Percentiles rank a stretch among this genome's conserved stretches.
Evolutionary conservation across 495 filamentous ascomycete genomes (phyloP).

Genomic region (Neurospora cerealis): DNA sequence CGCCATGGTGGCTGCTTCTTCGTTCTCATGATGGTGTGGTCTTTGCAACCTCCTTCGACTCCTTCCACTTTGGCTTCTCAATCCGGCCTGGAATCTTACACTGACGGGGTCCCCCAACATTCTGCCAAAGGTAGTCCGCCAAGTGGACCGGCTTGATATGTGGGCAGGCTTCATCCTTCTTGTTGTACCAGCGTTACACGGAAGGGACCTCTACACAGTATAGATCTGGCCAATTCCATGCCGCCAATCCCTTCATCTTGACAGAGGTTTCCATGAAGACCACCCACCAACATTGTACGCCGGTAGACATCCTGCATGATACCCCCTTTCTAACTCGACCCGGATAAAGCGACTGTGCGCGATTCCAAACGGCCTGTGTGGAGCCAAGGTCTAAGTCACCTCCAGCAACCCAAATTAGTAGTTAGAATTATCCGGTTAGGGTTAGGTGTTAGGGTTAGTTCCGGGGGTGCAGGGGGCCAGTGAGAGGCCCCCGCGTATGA

Average conservation of each 20-base stretch:
- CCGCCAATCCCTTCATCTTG: background rate
- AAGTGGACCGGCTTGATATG: background rate
- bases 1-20: background rate
- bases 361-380: too few species aligned
- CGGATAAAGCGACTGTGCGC: too few species aligned
- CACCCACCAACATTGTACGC: background rate
- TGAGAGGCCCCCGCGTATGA: too few species aligned
- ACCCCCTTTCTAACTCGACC: background rate
- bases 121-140: background rate
- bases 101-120: background rate
- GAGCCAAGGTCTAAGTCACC: too few species aligned
- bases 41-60: background rate
- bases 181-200: background rate
- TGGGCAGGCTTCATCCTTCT: background rate
- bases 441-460: too few species aligned
- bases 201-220: background rate
- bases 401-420: too few species aligned
- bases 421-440: too few species aligned
- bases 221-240: background rate
- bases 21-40: background rate
- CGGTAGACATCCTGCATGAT: background rate
- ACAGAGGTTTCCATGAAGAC: background rate
- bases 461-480: too few species aligned
- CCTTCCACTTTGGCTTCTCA: background rate
- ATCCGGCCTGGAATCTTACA: background rate